Percentiles rank a stretch among this genome's conserved stretches.
Conservation (phyloP, 164 flowering plant genomes). For the Macadamia tetraphylla region DNA sequence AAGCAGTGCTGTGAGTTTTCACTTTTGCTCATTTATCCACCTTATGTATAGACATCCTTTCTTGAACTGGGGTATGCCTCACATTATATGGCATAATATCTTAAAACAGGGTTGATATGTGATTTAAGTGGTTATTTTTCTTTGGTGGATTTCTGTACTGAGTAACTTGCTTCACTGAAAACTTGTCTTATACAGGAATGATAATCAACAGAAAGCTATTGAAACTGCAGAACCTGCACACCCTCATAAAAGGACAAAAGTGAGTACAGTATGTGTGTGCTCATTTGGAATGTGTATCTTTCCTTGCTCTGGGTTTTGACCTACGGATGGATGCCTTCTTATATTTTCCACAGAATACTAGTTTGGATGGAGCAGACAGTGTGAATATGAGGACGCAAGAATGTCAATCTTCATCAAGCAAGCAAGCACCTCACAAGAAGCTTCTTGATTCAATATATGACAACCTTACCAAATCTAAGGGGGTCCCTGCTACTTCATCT, state of each 20-base stretch:
- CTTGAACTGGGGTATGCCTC: no score
- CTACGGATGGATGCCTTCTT: no score
- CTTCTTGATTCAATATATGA: conserved; percentile 19
- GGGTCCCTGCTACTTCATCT: conserved; percentile 8
- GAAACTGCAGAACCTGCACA: conserved; percentile 21
- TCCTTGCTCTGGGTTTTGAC: no score
- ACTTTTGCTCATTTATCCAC: not conserved
- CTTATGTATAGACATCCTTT: not conserved
- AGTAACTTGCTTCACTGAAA: not conserved
- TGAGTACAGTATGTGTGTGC: conserved; percentile 32
- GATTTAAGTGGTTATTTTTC: no score
- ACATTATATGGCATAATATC: not conserved
- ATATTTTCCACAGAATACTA: no score
- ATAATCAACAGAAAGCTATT: conserved; percentile 28
- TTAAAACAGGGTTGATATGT: not conserved
- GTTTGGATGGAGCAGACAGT: no score
- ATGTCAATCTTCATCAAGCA: conserved; percentile 14
- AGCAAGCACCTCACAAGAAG: conserved; percentile 22
- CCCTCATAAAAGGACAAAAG: conserved; percentile 25
- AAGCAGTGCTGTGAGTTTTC: conserved; percentile 34
- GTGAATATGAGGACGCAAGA: no score
- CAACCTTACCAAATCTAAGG: conserved; percentile 12
- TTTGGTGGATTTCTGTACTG: no score
- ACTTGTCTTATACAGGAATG: conserved; percentile 32
- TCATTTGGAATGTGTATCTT: not conserved